These are phyloP conservation scores for Paecilomyces niveus DNA, from an alignment of 2,329 filamentous ascomycete species.

Conservation along the genomic window DNA sequence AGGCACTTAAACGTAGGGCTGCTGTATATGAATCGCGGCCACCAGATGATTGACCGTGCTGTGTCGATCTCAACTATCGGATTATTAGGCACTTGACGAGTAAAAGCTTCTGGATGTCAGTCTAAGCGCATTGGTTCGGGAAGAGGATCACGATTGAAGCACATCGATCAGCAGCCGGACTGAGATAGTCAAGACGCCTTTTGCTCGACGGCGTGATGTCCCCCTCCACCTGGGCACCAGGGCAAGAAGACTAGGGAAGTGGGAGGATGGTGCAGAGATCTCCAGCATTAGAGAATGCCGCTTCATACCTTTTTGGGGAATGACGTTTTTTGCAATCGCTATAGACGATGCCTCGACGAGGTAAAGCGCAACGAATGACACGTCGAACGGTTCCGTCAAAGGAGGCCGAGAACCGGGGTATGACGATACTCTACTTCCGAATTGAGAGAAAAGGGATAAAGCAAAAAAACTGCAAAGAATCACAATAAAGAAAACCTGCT, in stretches of 20 bases:
- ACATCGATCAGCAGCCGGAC: not conserved
- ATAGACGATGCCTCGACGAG: constrained; percentile 2
- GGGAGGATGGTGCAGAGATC: not conserved
- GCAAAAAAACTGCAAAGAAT: not conserved
- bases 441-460: not conserved
- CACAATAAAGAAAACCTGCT: not conserved
- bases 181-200: not conserved
- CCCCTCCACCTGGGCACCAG: not conserved
- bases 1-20: not conserved
- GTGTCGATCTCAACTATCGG: not conserved
- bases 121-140: not conserved
- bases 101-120: not conserved
- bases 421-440: not conserved
- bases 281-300: constrained; percentile 1
- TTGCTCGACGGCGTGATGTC: not conserved
- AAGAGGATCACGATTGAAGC: not conserved
- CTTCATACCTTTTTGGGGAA: not conserved
- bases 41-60: not conserved
- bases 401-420: not conserved
- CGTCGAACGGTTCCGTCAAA: constrained; percentile 5
- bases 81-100: not conserved
- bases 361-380: constrained; percentile 11
- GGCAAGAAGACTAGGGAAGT: not conserved
- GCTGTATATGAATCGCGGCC: not conserved
- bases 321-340: constrained; percentile 4